Evolutionary conservation across 148 eudicot genomes (phyloP).

Genomic region (Heliosperma pusillum): DNA sequence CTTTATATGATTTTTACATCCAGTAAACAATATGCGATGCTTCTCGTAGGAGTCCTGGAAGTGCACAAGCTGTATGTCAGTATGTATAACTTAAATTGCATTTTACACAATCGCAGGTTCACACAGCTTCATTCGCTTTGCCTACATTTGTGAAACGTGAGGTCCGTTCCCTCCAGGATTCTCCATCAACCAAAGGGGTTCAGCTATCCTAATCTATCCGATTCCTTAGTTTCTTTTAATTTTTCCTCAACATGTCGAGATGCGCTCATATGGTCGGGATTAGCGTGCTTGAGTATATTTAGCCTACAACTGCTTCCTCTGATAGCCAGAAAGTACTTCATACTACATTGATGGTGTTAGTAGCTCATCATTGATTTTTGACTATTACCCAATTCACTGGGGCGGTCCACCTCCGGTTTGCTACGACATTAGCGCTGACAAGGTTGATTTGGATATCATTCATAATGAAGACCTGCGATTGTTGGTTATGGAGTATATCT

Average conservation of each 20-base stretch:
- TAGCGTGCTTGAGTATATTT: constrained; percentile 9
- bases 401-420: too few relatives aligned
- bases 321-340: not conserved
- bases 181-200: not conserved
- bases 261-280: not conserved
- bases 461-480: too few relatives aligned
- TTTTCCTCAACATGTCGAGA: not conserved
- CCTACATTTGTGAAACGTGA: constrained; percentile 74
- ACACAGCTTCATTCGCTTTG: constrained; percentile 75
- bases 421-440: too few relatives aligned
- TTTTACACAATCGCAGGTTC: constrained; percentile 45
- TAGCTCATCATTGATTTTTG: too few relatives aligned
- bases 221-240: not conserved
- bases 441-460: too few relatives aligned
- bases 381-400: too few relatives aligned
- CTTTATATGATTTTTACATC: too few relatives aligned
- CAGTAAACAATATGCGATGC: too few relatives aligned
- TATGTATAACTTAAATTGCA: not conserved
- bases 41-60: too few relatives aligned
- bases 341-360: too few relatives aligned
- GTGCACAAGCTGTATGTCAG: too few relatives aligned
- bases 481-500: too few relatives aligned
- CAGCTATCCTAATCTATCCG: constrained; percentile 8
- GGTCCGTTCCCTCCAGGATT: constrained; percentile 47
- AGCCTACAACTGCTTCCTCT: not conserved